These are phyloP conservation scores for Eucalyptus microcorys DNA, from an alignment of 345 rosid genomes.

Conservation along the genomic window DNA sequence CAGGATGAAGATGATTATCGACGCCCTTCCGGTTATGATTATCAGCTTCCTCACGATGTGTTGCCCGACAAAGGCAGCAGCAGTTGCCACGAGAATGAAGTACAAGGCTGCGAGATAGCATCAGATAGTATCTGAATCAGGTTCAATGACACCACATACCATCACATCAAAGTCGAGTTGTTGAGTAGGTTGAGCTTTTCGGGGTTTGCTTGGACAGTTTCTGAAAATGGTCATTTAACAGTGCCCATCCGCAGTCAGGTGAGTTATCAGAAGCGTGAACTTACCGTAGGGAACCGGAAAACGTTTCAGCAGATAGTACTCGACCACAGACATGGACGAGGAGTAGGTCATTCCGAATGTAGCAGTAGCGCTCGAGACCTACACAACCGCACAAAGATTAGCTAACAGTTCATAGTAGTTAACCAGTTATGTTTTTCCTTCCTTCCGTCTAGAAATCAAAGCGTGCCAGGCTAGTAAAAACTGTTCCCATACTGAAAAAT, in stretches of 20 bases:
- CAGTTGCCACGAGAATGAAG: background rate
- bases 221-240: background rate
- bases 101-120: background rate
- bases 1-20: background rate
- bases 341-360: constrained; percentile 8
- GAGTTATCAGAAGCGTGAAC: background rate
- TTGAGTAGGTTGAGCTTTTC: background rate
- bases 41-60: background rate
- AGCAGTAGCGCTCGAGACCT: constrained; percentile 7
- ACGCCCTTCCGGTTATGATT: constrained; percentile 3
- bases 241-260: background rate
- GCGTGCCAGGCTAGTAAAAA: background rate
- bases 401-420: background rate
- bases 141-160: background rate
- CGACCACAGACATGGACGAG: constrained; percentile 4
- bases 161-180: background rate
- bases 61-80: background rate
- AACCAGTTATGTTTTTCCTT: background rate
- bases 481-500: background rate
- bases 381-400: background rate
- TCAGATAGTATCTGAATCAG: background rate
- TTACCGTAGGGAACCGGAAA: constrained; percentile 1
- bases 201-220: background rate
- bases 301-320: constrained; percentile 4
- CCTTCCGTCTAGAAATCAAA: background rate